Evolutionary conservation across 768 basidiomycete genomes (phyloP).

Genomic region (Boletus rufocinnamomeus): DNA sequence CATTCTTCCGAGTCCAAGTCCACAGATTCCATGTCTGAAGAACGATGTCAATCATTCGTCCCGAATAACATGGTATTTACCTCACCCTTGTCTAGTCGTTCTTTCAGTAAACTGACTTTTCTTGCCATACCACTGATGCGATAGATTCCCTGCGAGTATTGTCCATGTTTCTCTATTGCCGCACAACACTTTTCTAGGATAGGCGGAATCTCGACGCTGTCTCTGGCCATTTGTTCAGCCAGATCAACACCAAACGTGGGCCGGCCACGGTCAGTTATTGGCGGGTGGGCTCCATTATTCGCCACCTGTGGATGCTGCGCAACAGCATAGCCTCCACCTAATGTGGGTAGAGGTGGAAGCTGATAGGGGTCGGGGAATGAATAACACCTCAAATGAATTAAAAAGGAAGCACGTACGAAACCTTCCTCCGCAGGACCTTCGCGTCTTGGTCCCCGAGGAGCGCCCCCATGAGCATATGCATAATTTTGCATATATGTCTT

Average conservation of each 20-base stretch:
- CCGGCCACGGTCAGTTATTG: conserved; percentile 56
- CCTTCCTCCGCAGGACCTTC: conserved; percentile 92
- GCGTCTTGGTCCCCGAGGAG: conserved; percentile 71
- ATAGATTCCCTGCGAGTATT: conserved; percentile 87
- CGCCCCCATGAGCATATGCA: conserved; percentile 79
- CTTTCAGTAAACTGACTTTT: conserved; percentile 80
- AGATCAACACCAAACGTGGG: conserved; percentile 95
- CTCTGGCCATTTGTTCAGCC: conserved; percentile 90
- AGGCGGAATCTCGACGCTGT: conserved; percentile 84
- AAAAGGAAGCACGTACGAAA: conserved; percentile 64
- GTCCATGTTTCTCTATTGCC: conserved; percentile 89
- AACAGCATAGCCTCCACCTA: conserved; percentile 33
- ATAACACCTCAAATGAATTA: conserved; percentile 3
- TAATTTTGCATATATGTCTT: conserved; percentile 98
- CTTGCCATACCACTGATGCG: conserved; percentile 90
- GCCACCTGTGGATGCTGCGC: conserved; percentile 27
- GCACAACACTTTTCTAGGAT: conserved; percentile 88
- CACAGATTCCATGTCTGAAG: conserved; percentile 77
- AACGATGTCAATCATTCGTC: conserved; percentile 24
- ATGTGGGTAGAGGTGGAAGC: conserved; percentile 64
- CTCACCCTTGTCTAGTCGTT: conserved; percentile 81
- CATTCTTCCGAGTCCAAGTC: conserved; percentile 89
- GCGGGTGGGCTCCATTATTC: conserved; percentile 33
- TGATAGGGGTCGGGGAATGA: conserved; percentile 29
- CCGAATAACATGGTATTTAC: background rate